These are phyloP conservation scores for Pestalotiopsis sp. DNA, from an alignment of 2,329 filamentous ascomycete species.

Conservation along the genomic window DNA sequence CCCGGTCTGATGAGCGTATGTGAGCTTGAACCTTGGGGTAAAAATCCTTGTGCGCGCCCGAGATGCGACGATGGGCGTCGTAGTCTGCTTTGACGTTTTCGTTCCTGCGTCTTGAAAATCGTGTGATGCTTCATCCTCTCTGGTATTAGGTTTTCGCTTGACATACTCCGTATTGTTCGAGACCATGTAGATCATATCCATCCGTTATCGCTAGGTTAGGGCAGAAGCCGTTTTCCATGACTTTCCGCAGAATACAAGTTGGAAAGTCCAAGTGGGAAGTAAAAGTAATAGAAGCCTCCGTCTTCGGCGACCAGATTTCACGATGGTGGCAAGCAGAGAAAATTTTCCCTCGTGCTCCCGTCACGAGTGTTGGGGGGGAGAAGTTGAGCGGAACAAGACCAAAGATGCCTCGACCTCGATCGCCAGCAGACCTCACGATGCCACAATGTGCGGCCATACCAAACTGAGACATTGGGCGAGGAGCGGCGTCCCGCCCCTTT, in stretches of 20 bases:
- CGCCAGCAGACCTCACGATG: constrained; percentile 11
- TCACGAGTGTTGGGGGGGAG: neutral
- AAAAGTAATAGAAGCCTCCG: too few relatives aligned
- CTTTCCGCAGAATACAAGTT: too few relatives aligned
- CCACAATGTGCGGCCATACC: constrained; percentile 10
- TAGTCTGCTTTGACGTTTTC: neutral
- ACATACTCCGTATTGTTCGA: neutral
- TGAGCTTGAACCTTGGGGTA: neutral
- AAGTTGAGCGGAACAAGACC: neutral
- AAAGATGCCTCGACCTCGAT: neutral
- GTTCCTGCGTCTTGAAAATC: neutral
- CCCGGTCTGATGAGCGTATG: neutral
- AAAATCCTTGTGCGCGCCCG: neutral
- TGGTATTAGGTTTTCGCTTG: neutral
- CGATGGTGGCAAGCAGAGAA: neutral
- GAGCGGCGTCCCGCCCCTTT: constrained; percentile 9
- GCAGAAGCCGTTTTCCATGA: too few relatives aligned
- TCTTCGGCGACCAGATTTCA: too few relatives aligned
- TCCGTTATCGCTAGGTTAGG: too few relatives aligned
- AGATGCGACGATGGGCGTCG: neutral
- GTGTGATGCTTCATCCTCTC: neutral
- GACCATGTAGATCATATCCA: neutral
- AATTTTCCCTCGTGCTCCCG: neutral
- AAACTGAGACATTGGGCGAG: constrained; percentile 3
- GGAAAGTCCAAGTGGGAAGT: too few relatives aligned